Conservation (phyloP, 148 eudicot species). For the Vaccinium darrowii region DNA sequence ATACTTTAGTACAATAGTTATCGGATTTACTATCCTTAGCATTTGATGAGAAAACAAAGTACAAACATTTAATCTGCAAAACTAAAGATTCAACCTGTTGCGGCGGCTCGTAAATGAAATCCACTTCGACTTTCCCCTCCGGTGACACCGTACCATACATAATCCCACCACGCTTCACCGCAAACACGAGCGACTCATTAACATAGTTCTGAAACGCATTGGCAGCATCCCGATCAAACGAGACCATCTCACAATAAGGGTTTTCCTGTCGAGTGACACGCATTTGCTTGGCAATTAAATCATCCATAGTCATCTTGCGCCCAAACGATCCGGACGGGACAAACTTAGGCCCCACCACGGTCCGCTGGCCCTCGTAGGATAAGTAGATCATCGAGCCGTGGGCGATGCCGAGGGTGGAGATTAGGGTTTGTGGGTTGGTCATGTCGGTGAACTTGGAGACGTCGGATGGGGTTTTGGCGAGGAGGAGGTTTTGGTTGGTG, state of each 20-base stretch:
- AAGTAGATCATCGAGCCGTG: constrained; percentile 70
- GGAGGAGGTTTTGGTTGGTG: constrained; percentile 60
- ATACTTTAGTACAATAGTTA: not conserved
- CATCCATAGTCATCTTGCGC: constrained; percentile 92
- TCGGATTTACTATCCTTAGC: not conserved
- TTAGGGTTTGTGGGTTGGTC: constrained; percentile 43
- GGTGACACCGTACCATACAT: constrained; percentile 86
- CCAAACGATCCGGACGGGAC: constrained; percentile 83
- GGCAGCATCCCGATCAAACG: constrained; percentile 85
- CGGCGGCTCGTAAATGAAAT: constrained; percentile 93
- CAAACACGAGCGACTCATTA: constrained; percentile 70
- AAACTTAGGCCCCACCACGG: constrained; percentile 41
- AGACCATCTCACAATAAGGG: constrained; percentile 73
- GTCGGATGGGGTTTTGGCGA: constrained; percentile 68
- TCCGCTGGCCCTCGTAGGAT: constrained; percentile 68
- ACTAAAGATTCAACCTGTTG: constrained; percentile 38
- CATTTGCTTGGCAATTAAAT: constrained; percentile 88
- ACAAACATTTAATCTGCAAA: not conserved
- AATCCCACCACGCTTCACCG: constrained; percentile 75
- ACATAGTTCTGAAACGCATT: constrained; percentile 85
- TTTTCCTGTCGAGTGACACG: constrained; percentile 64
- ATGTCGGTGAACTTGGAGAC: constrained; percentile 55
- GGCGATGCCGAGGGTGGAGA: constrained; percentile 40
- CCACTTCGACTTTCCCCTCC: constrained; percentile 76
- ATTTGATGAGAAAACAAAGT: not conserved